These are phyloP conservation scores for Diaporthe citrichinensis DNA, from an alignment of 2,329 filamentous ascomycete genomes.

Conservation along the genomic window DNA sequence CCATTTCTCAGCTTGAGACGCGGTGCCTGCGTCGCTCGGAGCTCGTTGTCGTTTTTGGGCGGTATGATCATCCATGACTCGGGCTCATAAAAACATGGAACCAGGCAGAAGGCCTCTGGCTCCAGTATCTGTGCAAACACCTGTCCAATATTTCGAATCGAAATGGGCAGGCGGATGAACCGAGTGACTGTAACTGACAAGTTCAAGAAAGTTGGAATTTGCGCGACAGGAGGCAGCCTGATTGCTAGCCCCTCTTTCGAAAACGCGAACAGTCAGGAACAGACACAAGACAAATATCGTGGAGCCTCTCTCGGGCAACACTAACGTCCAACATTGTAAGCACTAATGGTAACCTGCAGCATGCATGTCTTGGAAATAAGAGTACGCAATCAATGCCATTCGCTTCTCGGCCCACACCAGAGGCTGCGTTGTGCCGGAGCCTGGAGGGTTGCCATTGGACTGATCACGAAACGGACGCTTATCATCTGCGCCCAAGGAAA, in stretches of 20 bases:
- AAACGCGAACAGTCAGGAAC: not conserved
- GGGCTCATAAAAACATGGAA: too few relatives aligned
- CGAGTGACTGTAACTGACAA: not conserved
- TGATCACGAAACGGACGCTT: too few relatives aligned
- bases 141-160: not conserved
- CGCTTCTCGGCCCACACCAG: too few relatives aligned
- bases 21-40: not conserved
- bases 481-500: too few relatives aligned
- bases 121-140: not conserved
- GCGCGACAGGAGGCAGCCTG: not conserved
- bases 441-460: too few relatives aligned
- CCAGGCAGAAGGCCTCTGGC: not conserved
- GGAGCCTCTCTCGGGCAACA: too few relatives aligned
- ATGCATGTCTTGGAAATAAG: too few relatives aligned
- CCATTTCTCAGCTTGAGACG: accelerated
- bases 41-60: not conserved
- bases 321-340: too few relatives aligned
- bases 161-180: not conserved
- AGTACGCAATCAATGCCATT: too few relatives aligned
- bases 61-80: not conserved
- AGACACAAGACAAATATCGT: too few relatives aligned
- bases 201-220: not conserved
- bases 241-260: not conserved
- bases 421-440: too few relatives aligned
- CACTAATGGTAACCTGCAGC: too few relatives aligned